phyloP scores from a whole-genome alignment of 2,329 filamentous ascomycete species.

The Epichloe sibirici region DNA sequence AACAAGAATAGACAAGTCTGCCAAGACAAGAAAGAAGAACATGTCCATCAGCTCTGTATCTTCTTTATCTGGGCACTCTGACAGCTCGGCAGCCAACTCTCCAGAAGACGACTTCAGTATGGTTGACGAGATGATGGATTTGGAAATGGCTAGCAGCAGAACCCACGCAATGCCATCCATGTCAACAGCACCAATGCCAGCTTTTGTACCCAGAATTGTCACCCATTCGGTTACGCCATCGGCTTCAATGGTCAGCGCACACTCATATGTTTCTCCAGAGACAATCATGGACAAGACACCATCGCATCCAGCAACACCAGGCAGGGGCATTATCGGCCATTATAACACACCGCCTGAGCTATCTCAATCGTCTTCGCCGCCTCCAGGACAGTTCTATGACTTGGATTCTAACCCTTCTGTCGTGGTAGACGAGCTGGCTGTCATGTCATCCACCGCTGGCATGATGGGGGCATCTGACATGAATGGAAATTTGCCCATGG shows the following conservation, averaged over 20 bases:
- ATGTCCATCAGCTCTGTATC: slow-evolving; percentile 34
- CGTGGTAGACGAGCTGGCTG: slow-evolving; percentile 18
- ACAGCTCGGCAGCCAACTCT: slow-evolving; percentile 42
- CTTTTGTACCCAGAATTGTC: slow-evolving; percentile 18
- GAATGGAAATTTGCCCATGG: slow-evolving; percentile 20
- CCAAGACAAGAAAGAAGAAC: slow-evolving; percentile 43
- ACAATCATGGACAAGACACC: slow-evolving; percentile 26
- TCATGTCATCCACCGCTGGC: slow-evolving; percentile 17
- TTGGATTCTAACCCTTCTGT: slow-evolving; percentile 27
- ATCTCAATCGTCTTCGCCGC: slow-evolving; percentile 48
- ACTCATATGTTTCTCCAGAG: slow-evolving; percentile 35
- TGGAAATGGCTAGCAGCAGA: slow-evolving; percentile 18
- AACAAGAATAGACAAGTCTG: slow-evolving; percentile 44
- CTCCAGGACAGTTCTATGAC: slow-evolving; percentile 35
- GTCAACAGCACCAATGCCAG: slow-evolving; percentile 34
- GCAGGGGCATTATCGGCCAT: slow-evolving; percentile 38
- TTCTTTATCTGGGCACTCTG: slow-evolving; percentile 44
- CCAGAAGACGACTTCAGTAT: slow-evolving; percentile 36
- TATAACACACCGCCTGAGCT: slow-evolving; percentile 48
- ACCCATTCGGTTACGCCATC: slow-evolving; percentile 25
- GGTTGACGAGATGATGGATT: slow-evolving; percentile 37
- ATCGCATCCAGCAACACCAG: slow-evolving; percentile 32
- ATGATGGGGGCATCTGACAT: slow-evolving; percentile 22
- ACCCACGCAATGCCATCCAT: slow-evolving; percentile 22
- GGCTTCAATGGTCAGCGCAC: slow-evolving; percentile 25